Base-by-base conservation (phyloP, 2,329 filamentous ascomycete species). In the Calonectria henricotiae region DNA sequence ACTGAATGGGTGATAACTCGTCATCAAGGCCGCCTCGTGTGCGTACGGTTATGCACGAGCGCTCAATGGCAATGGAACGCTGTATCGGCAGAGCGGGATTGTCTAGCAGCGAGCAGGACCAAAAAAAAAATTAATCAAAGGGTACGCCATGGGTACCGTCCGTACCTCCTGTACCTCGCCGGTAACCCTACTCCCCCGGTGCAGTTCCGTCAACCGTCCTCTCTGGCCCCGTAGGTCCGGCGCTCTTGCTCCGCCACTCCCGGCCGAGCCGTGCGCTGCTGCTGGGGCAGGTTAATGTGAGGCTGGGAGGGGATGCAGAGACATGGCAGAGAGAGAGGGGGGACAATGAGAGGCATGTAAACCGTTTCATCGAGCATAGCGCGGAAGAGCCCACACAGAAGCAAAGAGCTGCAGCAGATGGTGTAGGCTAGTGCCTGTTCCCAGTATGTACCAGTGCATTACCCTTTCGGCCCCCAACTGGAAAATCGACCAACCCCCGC, bases 211-310 rank as follows among this genome's bases (percentile, higher is more conserved):
- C 49, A 54, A 37, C 13, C 49, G 49, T 54, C 30, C 8, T 27
- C 15, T 32, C 17, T 32, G 47, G 47, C 13, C 47, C 49, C 49
- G 49, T 54, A 54, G 30, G 39, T 32, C 54, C 67, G 49, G 23
- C 27, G 23, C 35, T 35, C 32, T 30, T 30, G 68, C 74, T 76
- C 74, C 74, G 74, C 74, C 73, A 76, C 74, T 74, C 70, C 70
- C 69, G 55, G 69, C 73, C 71, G 69, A 75, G 54, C 71, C 69
- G 66, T 65, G 47, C 64, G 30, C 60, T 41, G 46, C 37, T 27
- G 47, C 32, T 49, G 41, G 49, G 39, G 12, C 27, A 25, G 27
- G 27, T 30, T 32, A 25, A 46, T 25, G 25, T 68, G 66, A 58
- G 66, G 66, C 66, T 68, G 27, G 27, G 27, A 30, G 27, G 27